Percentiles rank a stretch among this genome's conserved stretches.
Evolutionary conservation across 2,329 filamentous ascomycete species (phyloP).

Genomic region (Pseudogymnoascus sp.): DNA sequence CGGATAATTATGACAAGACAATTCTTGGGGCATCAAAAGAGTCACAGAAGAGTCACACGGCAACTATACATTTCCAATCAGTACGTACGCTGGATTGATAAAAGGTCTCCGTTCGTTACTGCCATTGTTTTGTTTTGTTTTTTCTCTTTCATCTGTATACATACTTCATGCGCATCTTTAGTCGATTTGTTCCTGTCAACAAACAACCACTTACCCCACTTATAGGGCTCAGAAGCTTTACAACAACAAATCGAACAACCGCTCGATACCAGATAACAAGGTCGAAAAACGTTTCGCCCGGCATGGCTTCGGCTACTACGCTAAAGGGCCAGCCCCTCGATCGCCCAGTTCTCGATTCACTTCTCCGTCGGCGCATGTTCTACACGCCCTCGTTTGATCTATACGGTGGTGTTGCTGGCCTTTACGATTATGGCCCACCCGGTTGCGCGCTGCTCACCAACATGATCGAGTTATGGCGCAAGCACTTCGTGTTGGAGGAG

Average conservation of each 20-base stretch:
- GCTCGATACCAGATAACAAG: constrained; percentile 28
- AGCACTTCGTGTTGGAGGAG: constrained; percentile 67
- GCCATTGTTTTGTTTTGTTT: background rate
- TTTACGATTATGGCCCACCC: constrained; percentile 66
- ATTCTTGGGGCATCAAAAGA: constrained; percentile 1
- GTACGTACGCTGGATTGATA: constrained; percentile 6
- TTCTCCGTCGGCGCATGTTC: constrained; percentile 84
- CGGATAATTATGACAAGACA: background rate
- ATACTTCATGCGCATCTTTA: constrained; percentile 32
- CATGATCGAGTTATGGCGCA: constrained; percentile 64
- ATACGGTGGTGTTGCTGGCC: constrained; percentile 78
- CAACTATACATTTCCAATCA: background rate
- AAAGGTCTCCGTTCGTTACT: background rate
- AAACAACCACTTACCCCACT: constrained; percentile 20
- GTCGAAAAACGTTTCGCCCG: constrained; percentile 30
- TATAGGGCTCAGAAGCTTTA: constrained; percentile 30
- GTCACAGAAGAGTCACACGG: background rate
- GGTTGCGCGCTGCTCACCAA: constrained; percentile 63
- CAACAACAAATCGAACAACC: constrained; percentile 22
- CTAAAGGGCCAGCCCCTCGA: constrained; percentile 88
- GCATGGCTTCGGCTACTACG: constrained; percentile 61
- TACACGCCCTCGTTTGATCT: constrained; percentile 95
- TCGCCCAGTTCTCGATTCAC: constrained; percentile 68
- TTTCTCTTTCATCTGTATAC: background rate
- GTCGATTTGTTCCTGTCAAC: constrained; percentile 29